A percentile compares a stretch with the other conserved stretches of the same genome.
phyloP scores from a whole-genome alignment of 2,329 filamentous ascomycete genomes.

The Fusarium lyarnte region DNA sequence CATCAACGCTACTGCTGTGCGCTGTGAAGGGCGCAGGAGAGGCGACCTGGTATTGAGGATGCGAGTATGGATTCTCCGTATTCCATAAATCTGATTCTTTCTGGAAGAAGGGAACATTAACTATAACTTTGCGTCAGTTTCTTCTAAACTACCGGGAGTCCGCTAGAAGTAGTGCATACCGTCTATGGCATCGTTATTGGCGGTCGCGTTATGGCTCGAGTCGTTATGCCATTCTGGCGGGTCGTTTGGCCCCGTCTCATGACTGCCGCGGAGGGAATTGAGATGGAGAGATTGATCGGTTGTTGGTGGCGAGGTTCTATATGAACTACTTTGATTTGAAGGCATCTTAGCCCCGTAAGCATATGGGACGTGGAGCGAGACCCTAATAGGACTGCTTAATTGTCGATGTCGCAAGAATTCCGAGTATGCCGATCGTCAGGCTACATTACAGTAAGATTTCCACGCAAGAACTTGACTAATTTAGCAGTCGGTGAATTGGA shows the following conservation, averaged over 20 bases:
- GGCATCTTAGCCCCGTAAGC: neutral
- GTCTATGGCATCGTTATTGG: neutral
- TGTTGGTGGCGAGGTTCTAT: neutral
- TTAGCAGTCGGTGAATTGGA: too few species aligned
- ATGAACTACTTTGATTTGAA: neutral
- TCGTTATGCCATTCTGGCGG: neutral
- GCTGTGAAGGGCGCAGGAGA: constrained; percentile 47
- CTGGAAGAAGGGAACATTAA: constrained; percentile 65
- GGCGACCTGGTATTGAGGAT: constrained; percentile 33
- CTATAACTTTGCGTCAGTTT: constrained; percentile 37
- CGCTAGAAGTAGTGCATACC: neutral
- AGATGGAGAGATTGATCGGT: neutral
- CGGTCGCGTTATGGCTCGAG: neutral
- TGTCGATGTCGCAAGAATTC: neutral
- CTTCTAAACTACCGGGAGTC: neutral
- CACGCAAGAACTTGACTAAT: neutral
- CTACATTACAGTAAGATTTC: neutral
- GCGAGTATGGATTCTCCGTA: constrained; percentile 49
- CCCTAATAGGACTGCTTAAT: neutral
- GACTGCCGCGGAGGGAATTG: neutral
- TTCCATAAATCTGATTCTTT: constrained; percentile 62
- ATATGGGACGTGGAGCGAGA: neutral
- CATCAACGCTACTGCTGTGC: constrained; percentile 72
- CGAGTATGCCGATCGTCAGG: neutral
- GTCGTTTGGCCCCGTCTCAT: neutral